Base-by-base conservation (phyloP, 2,329 filamentous ascomycete genomes). In the Pseudocercospora pini-densiflorae region DNA sequence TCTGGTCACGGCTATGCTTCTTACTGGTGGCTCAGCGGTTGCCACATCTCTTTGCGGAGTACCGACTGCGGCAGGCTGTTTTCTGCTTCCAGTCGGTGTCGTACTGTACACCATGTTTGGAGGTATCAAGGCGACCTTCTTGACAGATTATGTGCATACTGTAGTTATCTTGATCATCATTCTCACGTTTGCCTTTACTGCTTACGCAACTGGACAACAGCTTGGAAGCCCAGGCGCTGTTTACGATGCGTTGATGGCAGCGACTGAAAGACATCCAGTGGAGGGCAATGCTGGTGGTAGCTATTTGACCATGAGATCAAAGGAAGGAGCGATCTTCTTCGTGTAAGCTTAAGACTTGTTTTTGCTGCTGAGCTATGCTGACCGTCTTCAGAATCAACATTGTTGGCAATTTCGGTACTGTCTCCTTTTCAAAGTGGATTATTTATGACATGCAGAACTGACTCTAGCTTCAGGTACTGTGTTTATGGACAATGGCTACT, bases 121-220 rank as follows among this genome's bases (percentile, higher is more conserved):
- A 63, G 93, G 93, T 6, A 92, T 96, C 78, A 97, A 97, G 79
- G 92, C 92, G 0, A 95, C 92, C 0, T 93, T 96, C 73, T 81
- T 95, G 70, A 97, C 93, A 0, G 92, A 94, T 72, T 95, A 92
- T 79, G 87, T 94, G 59, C 93, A 97, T 76, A 95, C 92, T 0
- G 89, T 95, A n/a, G 89, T 92, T 64, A 86, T 95, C 70, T 81
- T 97, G 23, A 86, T 96, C 71, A 93, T 97, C 68, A 92, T 97
- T 72, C 89, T 97, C 75, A 84, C 93, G 59, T 97, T 97, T 71
- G 87, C 93, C 0, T 90, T 97, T 71, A 93, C 90, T 1, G 87
- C 92, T 0, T 97, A 96, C 74, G 90, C 92, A 0, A 91, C 90
- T 0, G 91, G 88, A 21, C 86, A 87, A 0, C 80, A 87, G 5